Evolutionary conservation across 495 filamentous ascomycete species (phyloP), one percentile per base, ranked within the genome.

Genomic region (Talaromyces trachyspermus): DNA sequence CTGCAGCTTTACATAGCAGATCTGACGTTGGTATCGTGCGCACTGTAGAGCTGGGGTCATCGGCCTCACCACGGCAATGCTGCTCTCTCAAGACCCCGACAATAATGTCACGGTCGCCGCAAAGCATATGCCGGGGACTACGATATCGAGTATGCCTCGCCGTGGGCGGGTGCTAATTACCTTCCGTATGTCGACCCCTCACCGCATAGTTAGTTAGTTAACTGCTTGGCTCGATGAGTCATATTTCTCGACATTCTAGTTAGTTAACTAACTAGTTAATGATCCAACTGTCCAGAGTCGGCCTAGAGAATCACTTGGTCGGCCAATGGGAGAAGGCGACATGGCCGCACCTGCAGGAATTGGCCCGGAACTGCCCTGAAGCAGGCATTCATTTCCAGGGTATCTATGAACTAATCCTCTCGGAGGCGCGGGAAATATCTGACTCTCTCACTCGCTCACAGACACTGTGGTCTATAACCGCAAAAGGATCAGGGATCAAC

Each of bases 41-140:
- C n/a, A n/a, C n/a, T n/a, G n/a, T n/a, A 96, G 92, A 32, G 94
- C 92, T 48, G 92, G 92, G 12, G 90, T 98, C 4, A 78, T 83
- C 38, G 92, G 92, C 43, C 76, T 98, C 45, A 97, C 92, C n/a
- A 89, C 86, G 7, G 92, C 94, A 6, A 77, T 95, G 26, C 65
- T 87, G 14, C 77, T 97, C 20, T 85, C 90, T 33, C 80, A 79
- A 51, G 78, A 85, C 54, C 60, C 72, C 3, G 64, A 75, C 18
- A 82, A 81, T 54, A 78, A 79, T 42, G 71, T 98, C 50, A 95
- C 89, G 3, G 76, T 98, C 19, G 71, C 91, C 2, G 88, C 89
- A 18, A 96, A 95, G 62, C 90, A 97, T 56, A 95, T 98, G 94
- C 92, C 92, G 0, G 92, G 92, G 92, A 98, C 70, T 95, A 95